Percentiles rank a stretch among this genome's conserved stretches.
These are phyloP conservation scores for Mucor circinelloides DNA, from an alignment of 371 early-diverging fungal genomes.

Conservation along the genomic window DNA sequence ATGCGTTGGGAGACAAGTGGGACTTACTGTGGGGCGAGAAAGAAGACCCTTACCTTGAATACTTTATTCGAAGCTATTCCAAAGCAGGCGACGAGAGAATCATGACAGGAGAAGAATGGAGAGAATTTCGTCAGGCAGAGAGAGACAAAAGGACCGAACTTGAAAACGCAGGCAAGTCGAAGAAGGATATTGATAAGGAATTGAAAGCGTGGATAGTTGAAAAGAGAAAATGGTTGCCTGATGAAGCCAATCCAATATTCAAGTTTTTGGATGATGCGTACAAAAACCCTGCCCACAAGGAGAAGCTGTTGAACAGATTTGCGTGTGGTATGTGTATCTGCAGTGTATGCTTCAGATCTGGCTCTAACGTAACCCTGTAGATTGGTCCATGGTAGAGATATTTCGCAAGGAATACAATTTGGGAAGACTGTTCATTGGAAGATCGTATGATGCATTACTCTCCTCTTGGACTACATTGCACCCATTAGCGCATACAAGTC, in stretches of 20 bases:
- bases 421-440: constrained; percentile 52
- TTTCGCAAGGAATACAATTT: constrained; percentile 49
- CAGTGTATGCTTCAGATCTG: background rate
- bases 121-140: background rate
- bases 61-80: constrained; percentile 59
- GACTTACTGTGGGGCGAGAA: constrained; percentile 57
- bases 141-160: background rate
- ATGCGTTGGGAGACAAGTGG: constrained; percentile 45
- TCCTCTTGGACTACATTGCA: constrained; percentile 56
- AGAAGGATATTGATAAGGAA: background rate
- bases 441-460: constrained; percentile 56
- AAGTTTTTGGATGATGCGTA: constrained; percentile 53
- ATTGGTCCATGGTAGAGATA: constrained; percentile 53
- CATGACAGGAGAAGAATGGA: background rate
- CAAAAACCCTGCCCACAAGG: constrained; percentile 35
- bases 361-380: constrained; percentile 31
- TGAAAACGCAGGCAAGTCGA: background rate
- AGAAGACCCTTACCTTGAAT: constrained; percentile 50
- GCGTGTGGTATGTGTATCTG: constrained; percentile 51
- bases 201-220: background rate
- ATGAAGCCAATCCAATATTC: constrained; percentile 57
- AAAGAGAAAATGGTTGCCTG: background rate
- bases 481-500: constrained; percentile 55
- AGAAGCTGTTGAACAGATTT: constrained; percentile 41
- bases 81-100: constrained; percentile 24